phyloP scores from a whole-genome alignment of 352 stramenopile species.

The Globisporangium spiculum region DNA sequence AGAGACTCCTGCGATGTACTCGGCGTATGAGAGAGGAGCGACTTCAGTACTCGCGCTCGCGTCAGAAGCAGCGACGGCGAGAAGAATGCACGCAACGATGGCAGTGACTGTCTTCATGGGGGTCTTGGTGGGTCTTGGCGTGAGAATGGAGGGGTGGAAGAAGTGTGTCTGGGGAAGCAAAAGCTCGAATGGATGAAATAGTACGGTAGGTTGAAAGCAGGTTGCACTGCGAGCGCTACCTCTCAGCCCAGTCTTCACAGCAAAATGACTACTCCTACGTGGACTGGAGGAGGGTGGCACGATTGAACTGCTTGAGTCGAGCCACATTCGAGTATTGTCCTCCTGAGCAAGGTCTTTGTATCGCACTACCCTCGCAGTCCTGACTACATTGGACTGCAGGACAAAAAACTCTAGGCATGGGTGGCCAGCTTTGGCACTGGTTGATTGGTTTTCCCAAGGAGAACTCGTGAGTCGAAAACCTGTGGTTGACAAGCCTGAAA shows the following conservation, averaged over 20 bases:
- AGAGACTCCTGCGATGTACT: slow-evolving; percentile 6
- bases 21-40: slow-evolving; percentile 5
- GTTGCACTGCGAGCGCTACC: neutral
- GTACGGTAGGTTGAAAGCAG: neutral
- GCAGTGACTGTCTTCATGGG: neutral
- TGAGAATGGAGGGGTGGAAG: neutral
- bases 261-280: too few relatives aligned
- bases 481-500: too few relatives aligned
- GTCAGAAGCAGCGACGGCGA: neutral
- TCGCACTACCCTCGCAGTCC: neutral
- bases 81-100: neutral
- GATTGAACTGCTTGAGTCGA: neutral
- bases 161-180: neutral
- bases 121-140: neutral
- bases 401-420: neutral
- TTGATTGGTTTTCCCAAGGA: too few relatives aligned
- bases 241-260: too few relatives aligned
- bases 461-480: too few relatives aligned
- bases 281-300: neutral
- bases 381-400: neutral
- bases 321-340: neutral
- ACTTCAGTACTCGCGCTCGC: neutral
- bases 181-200: neutral
- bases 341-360: neutral
- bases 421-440: too few relatives aligned